Percentiles rank a stretch among this genome's conserved stretches.
These are phyloP conservation scores for Sphaceloma murrayae DNA, from an alignment of 2,329 filamentous ascomycete species.

Conservation along the genomic window DNA sequence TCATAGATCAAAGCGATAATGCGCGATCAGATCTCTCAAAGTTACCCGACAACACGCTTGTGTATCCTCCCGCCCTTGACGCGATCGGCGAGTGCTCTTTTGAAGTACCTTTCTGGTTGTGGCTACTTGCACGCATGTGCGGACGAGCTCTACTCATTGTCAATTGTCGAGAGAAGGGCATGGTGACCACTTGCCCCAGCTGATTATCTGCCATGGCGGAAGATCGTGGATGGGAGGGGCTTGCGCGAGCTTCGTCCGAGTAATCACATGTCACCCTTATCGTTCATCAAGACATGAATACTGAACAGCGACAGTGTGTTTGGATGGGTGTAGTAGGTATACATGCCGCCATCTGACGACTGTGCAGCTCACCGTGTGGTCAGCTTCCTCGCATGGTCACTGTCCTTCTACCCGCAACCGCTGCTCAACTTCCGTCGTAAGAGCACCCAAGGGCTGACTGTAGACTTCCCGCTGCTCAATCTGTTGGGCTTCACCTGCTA, in stretches of 20 bases:
- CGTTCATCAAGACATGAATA: background rate
- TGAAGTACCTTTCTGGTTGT: too few species aligned
- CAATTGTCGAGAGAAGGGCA: too few species aligned
- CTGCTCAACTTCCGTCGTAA: conserved; percentile 67
- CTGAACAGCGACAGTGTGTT: conserved; percentile 16
- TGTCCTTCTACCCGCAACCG: conserved; percentile 88
- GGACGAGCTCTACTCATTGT: too few species aligned
- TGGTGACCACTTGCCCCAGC: too few species aligned
- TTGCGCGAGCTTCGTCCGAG: conserved; percentile 17
- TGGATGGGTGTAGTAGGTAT: conserved; percentile 19
- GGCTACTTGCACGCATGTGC: too few species aligned
- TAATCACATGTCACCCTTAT: background rate
- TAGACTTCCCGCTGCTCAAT: conserved; percentile 79
- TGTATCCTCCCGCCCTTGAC: too few species aligned
- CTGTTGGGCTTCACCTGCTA: conserved; percentile 64
- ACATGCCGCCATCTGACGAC: too few species aligned
- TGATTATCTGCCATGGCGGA: background rate
- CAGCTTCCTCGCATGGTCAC: conserved; percentile 48
- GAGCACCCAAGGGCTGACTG: conserved; percentile 72
- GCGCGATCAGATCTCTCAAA: too few species aligned
- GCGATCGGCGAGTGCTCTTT: too few species aligned
- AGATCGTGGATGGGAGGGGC: conserved; percentile 8
- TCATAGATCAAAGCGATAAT: conserved; percentile 13
- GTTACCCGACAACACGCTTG: too few species aligned
- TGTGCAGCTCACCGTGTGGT: too few species aligned